Base-by-base conservation (phyloP, 306 rosid genomes). In the Biancaea sappan region DNA sequence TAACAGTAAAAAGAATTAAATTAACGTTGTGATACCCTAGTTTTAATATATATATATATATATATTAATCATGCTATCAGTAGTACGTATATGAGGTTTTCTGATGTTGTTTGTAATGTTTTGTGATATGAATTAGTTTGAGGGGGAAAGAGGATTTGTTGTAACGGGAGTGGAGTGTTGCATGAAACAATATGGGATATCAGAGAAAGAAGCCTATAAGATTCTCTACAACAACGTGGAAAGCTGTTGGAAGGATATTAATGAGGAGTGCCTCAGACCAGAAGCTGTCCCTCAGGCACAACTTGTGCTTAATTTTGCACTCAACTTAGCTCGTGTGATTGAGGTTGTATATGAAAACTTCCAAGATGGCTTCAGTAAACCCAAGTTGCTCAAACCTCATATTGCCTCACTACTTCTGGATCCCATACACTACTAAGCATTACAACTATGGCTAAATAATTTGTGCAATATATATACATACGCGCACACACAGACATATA, bases 161-260 rank as follows among this genome's bases (percentile, higher is more conserved):
- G 78, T 71, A 0, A 71, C 79, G 0, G 75, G 71, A 0, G 58
- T 86, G 0, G 88, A 88, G 47, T 83, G 92, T 35, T 88, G 80
- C 77, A 81, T 83, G 79, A 71, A 63, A 16, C 79, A 85, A 11
- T 29, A 75, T 40, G 59, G 38, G 0, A 50, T 19, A 1, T 16
- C 73, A 1, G 51, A 75, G 4, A 74, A 71, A 47, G 76, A 84
- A 10, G 82, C 73, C 0, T 4, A 26, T 1, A 2, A 13, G 0
- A n/a, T 7, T 19, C 32, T 89, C 2, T 0, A 9, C 0, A 62
- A 75, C 25, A 81, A 75, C 8, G 13, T 80, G 0, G 16, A 10
- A n/a, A 59, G 78, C 10, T 59, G 64, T 0, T 87, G 84, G 92
- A 83, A 77, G 83, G 82, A 72, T 34, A 77, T 83, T 21, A 85